Conservation (phyloP, 371 early-diverging fungal genomes). For the Actinomortierella wolfii region DNA sequence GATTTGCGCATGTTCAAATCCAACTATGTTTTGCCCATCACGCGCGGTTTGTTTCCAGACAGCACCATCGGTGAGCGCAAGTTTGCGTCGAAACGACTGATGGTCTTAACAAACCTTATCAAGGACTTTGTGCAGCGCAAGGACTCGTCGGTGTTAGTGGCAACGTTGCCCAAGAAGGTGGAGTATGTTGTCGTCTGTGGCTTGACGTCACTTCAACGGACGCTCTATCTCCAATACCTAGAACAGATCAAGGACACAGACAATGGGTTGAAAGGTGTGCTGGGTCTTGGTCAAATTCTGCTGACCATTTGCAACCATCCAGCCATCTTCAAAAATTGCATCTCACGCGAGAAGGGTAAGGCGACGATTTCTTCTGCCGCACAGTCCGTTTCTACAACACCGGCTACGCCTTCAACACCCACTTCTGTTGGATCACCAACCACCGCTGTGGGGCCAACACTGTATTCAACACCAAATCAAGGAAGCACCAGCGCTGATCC, state of each 20-base stretch:
- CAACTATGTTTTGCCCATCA: slow-evolving; percentile 70
- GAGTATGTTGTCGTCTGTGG: slow-evolving; percentile 74
- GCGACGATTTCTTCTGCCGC: too few relatives aligned
- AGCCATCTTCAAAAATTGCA: slow-evolving; percentile 47
- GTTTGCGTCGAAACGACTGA: slow-evolving; percentile 44
- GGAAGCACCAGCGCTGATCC: too few relatives aligned
- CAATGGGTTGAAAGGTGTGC: slow-evolving; percentile 2
- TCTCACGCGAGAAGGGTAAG: too few relatives aligned
- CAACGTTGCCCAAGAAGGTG: slow-evolving; percentile 66
- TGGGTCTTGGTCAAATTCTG: slow-evolving; percentile 42
- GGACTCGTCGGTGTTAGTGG: slow-evolving; percentile 53
- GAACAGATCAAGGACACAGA: background rate
- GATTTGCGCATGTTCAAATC: slow-evolving; percentile 55
- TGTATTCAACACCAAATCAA: too few relatives aligned
- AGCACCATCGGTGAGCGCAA: slow-evolving; percentile 52
- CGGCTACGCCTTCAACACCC: too few relatives aligned
- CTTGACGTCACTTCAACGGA: slow-evolving; percentile 58
- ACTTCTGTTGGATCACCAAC: too few relatives aligned
- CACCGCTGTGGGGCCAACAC: too few relatives aligned
- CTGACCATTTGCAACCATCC: slow-evolving; percentile 77
- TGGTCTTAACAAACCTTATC: slow-evolving; percentile 57
- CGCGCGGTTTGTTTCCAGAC: slow-evolving; percentile 66
- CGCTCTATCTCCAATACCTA: slow-evolving; percentile 48
- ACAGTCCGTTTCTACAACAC: too few relatives aligned
- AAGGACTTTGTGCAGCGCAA: slow-evolving; percentile 58